Evolutionary conservation across 2,329 filamentous ascomycete species (phyloP), one percentile per base, ranked within the genome.

Genomic region (Pezicula neosporulosa): DNA sequence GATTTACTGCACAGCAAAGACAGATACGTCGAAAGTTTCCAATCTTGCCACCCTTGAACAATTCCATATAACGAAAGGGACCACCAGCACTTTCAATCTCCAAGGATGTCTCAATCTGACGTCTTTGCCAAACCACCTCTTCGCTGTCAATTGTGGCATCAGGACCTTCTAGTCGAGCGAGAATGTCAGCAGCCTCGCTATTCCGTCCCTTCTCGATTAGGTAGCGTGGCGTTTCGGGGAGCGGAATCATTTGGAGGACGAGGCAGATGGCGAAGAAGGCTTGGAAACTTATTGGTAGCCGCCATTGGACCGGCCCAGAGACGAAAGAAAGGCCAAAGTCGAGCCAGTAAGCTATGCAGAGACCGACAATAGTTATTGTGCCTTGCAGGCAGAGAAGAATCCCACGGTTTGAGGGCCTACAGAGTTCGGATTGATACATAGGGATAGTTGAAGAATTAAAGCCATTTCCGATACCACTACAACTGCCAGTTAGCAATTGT

Each of bases 361-460:
- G 67, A 0, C 74, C 74, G 6, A 77, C 63, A 36, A 75, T 75
- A 0, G 72, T 74, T 30, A 75, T 68, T 5, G 70, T 71, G 2
- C 69, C 68, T 49, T 74, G 74, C 3, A 74, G 70, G 1, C 72
- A 73, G 15, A 78, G 70, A 6, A 78, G 63, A 3, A 66, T 63
- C 6, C 76, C 77, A n/a, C 76, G 68, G 30, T 70, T 70, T 15
- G 66, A 60, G 2, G 71, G 37, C 13, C 44, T 45, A 21, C 41
- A 48, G 44, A 48, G 51, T 48, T 63, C 56, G 30, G 50, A 50
- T 50, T 61, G 65, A 28, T 66, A 71, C 60, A 68, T 61, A 0
- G 70, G 70, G 0, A 68, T 64, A 0, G 70, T 70, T 1, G 68
- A 68, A 0, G 66, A 65, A 49, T 70, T 68, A 21, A 73, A 62